These are phyloP conservation scores for Smallanthus sonchifolius DNA, from an alignment of 129 eudicot genomes.

Conservation along the genomic window DNA sequence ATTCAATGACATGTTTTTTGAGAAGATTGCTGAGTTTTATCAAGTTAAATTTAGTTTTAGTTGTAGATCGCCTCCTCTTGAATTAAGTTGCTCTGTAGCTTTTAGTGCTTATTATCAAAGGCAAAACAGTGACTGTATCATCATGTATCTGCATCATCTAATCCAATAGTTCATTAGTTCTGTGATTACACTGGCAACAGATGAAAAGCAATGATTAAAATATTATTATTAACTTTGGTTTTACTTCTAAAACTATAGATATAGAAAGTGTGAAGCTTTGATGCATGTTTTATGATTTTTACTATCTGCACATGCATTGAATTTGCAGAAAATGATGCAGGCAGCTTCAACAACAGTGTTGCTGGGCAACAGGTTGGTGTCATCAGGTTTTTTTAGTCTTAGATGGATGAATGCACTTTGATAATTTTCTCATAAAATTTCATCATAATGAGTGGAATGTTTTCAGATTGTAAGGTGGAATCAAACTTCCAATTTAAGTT, in stretches of 20 bases:
- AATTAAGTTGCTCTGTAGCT: neutral
- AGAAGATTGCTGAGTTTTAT: slow-evolving; percentile 1
- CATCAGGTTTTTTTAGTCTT: neutral
- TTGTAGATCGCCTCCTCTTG: neutral
- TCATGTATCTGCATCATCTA: neutral
- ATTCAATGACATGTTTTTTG: neutral
- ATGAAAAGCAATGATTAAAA: neutral
- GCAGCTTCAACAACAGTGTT: slow-evolving; percentile 88
- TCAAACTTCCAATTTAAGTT: neutral
- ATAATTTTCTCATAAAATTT: slow-evolving; percentile 1
- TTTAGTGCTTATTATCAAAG: neutral
- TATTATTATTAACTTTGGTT: neutral
- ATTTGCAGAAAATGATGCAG: slow-evolving; percentile 77
- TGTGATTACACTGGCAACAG: neutral
- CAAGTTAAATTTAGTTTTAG: neutral
- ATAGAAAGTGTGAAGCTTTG: neutral
- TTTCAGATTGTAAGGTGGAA: neutral
- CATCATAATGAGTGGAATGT: slow-evolving; percentile 1
- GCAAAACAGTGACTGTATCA: neutral
- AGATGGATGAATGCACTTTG: slow-evolving; percentile 16
- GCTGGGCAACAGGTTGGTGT: slow-evolving; percentile 76
- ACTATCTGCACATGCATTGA: slow-evolving; percentile 20
- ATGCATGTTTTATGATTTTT: slow-evolving; percentile 14
- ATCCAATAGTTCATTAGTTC: neutral
- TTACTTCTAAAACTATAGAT: slow-evolving; percentile 9